Conservation (phyloP, 345 rosid species). For the Eutrema yunnanense region DNA sequence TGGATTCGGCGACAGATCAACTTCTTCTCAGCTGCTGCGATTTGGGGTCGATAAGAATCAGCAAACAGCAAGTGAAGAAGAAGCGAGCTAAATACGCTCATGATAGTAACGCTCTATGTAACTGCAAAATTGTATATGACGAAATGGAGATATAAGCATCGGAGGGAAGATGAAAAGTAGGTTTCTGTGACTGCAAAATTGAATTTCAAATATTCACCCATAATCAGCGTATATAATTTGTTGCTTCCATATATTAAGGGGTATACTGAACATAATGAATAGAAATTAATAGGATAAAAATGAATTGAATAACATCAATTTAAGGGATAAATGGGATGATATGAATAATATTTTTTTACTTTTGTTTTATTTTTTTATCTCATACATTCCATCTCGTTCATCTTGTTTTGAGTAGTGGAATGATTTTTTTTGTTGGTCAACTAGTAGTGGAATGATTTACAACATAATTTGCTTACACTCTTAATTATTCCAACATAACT, state of each 20-base stretch:
- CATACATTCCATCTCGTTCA: no score
- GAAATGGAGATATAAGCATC: constrained; percentile 50
- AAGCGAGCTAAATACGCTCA: constrained; percentile 70
- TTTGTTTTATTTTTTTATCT: no score
- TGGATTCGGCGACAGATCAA: constrained; percentile 51
- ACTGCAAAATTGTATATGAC: neutral
- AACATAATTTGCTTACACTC: no score
- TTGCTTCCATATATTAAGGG: neutral
- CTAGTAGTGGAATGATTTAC: no score
- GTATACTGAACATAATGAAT: neutral
- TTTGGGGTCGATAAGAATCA: constrained; percentile 39
- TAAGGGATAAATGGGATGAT: no score
- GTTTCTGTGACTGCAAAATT: constrained; percentile 18
- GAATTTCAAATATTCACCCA: neutral
- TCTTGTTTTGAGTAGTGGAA: no score
- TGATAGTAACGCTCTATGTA: constrained; percentile 43
- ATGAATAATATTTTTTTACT: no score
- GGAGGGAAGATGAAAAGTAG: constrained; percentile 64
- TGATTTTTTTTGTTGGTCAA: no score
- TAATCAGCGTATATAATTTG: neutral
- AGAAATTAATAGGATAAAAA: neutral
- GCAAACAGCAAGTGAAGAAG: constrained; percentile 44
- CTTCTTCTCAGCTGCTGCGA: constrained; percentile 42
- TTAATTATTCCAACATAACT: no score
- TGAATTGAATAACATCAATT: no score